Percentiles rank a stretch among this genome's conserved stretches.
Conservation (phyloP, 1,284 basidiomycete genomes). For the Rhizopogon hawkerae region DNA sequence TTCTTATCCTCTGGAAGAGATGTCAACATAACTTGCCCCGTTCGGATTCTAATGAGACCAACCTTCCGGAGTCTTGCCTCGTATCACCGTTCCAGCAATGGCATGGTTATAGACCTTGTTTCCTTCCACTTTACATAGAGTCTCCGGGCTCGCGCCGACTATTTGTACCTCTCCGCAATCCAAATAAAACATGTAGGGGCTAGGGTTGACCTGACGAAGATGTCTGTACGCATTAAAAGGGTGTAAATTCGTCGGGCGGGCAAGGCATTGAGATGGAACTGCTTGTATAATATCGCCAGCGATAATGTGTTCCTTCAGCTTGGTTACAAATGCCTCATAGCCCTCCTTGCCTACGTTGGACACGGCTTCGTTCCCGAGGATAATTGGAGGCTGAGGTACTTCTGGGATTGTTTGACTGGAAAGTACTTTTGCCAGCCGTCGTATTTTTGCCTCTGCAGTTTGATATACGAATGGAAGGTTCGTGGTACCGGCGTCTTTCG, state of each 20-base stretch:
- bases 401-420: slow-evolving; percentile 54
- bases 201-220: slow-evolving; percentile 91
- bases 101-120: slow-evolving; percentile 96
- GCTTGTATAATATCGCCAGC: slow-evolving; percentile 99
- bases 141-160: slow-evolving; percentile 96
- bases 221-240: slow-evolving; percentile 97
- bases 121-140: slow-evolving; percentile 90
- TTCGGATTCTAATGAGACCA: slow-evolving; percentile 19
- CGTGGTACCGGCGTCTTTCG: slow-evolving; percentile 51
- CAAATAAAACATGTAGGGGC: slow-evolving; percentile 99
- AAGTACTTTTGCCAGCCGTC: slow-evolving; percentile 63
- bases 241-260: slow-evolving; percentile 80
- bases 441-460: slow-evolving; percentile 72
- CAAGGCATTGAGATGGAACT: slow-evolving; percentile 89
- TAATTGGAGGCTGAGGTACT: slow-evolving; percentile 59
- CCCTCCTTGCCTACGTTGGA: slow-evolving; percentile 94
- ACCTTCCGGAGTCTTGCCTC: slow-evolving; percentile 84
- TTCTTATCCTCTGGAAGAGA: slow-evolving; percentile 72
- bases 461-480: slow-evolving; percentile 76
- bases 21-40: slow-evolving; percentile 1
- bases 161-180: slow-evolving; percentile 90
- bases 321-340: slow-evolving; percentile 89
- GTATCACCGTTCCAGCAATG: slow-evolving; percentile 90
- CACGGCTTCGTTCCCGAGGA: slow-evolving; percentile 61
- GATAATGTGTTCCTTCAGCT: slow-evolving; percentile 89